Base-by-base conservation (phyloP, 2,329 filamentous ascomycete genomes). In the Aplosporella prunicola region DNA sequence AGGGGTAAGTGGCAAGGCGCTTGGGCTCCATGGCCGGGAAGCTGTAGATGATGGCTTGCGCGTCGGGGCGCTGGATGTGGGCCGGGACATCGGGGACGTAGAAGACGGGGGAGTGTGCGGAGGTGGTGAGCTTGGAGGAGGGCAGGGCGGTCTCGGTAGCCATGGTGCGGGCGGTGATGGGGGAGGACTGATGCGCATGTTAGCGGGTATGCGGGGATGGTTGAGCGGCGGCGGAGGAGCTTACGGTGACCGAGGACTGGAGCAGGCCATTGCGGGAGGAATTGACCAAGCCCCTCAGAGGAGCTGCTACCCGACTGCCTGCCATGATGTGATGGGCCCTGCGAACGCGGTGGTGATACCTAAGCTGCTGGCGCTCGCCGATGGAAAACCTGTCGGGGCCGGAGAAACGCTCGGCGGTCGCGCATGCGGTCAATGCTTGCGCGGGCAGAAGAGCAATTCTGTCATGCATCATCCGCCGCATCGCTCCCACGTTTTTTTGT, bases 1-100 rank as follows among this genome's bases (percentile, higher is more conserved):
- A 68, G 26, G 82, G 79, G 69, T 88, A 96, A 51, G 76, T 64
- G 56, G 84, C 76, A 59, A 93, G 81, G 34, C 76, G 70, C 32
- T 78, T 68, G 16, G 91, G 91, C 61, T 95, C 87, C 63, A 95
- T 78, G 9, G 78, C 76, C 23, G 91, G 91, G 67, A 96, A 98
- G 57, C 71, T 69, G 74, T 94, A 87, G 61, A 95, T 76, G 38
- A 89, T 96, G 44, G 89, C 73, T 39, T 83, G 76, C 40, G 93
- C 84, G 20, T 76, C 56, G 31, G 78, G 47, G 69, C 67, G 47
- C 68, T 74, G 74, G 43, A 58, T 54, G 52, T 57, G 60, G 17
- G 32, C 44, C 28, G 43, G 54, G 38, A 20, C 51, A 41, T 42
- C 51, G 45, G 17, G 55, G 50, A 16, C 41, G 32, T 35, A 34